These are phyloP conservation scores for Pigoraptor vietnamica DNA, from an alignment of 78 protist species.

Conservation along the genomic window DNA sequence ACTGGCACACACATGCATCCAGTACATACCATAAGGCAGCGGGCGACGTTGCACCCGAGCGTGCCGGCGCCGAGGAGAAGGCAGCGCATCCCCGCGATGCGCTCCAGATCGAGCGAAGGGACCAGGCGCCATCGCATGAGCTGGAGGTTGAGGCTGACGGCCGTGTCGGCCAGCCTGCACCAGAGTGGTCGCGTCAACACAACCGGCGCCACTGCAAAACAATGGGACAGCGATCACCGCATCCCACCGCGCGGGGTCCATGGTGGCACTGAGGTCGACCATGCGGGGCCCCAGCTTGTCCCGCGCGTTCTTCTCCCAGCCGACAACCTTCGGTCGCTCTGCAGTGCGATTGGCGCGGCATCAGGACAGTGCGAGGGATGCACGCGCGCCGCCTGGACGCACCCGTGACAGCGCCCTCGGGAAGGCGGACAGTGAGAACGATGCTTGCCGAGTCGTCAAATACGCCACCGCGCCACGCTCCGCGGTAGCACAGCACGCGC, in stretches of 20 bases:
- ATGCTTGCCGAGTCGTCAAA: background rate
- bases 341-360: background rate
- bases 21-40: slow-evolving; percentile 66
- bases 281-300: slow-evolving; percentile 65
- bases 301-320: slow-evolving; percentile 81
- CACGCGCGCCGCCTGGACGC: background rate
- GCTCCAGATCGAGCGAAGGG: slow-evolving; percentile 83
- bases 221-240: background rate
- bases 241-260: slow-evolving; percentile 49
- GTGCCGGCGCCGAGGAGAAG: slow-evolving; percentile 97
- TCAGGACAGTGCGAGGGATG: background rate
- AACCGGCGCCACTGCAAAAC: background rate
- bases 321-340: slow-evolving; percentile 30
- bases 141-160: slow-evolving; percentile 80
- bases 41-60: slow-evolving; percentile 97
- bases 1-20: too few species aligned
- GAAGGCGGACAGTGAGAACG: background rate
- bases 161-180: slow-evolving; percentile 36
- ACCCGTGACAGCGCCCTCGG: background rate
- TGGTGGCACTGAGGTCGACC: slow-evolving; percentile 39
- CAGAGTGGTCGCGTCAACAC: background rate
- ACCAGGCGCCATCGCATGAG: slow-evolving; percentile 97
- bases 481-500: background rate
- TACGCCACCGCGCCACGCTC: background rate
- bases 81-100: slow-evolving; percentile 24